Evolutionary conservation across 257 asterid species (phyloP).

Genomic region (Echium plantagineum): DNA sequence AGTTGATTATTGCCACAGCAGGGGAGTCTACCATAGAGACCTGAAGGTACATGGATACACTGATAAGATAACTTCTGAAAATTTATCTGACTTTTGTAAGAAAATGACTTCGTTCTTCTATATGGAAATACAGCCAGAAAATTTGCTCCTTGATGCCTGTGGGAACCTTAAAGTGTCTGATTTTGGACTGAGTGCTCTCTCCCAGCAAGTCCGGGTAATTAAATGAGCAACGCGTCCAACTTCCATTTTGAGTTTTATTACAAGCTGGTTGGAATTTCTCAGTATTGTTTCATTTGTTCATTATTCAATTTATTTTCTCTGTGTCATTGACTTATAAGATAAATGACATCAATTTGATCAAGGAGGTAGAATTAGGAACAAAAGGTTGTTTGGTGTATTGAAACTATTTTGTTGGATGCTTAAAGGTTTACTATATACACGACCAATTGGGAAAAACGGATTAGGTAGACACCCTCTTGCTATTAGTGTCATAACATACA

Average conservation of each 20-base stretch:
- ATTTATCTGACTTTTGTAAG: neutral
- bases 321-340: too few relatives aligned
- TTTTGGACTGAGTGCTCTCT: constrained; percentile 91
- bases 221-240: neutral
- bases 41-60: constrained; percentile 62
- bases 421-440: too few relatives aligned
- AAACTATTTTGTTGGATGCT: too few relatives aligned
- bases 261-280: too few relatives aligned
- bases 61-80: neutral
- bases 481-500: too few relatives aligned
- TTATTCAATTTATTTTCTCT: too few relatives aligned
- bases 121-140: constrained; percentile 55
- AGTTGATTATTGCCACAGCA: constrained; percentile 89
- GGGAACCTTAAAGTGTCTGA: constrained; percentile 92
- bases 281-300: too few relatives aligned
- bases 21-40: constrained; percentile 96
- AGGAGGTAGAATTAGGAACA: too few relatives aligned
- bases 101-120: constrained; percentile 9
- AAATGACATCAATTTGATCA: too few relatives aligned
- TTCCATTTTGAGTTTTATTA: neutral
- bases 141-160: constrained; percentile 62
- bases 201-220: constrained; percentile 91
- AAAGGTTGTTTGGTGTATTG: too few relatives aligned
- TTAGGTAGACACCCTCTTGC: too few relatives aligned
- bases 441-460: too few relatives aligned